phyloP scores from a whole-genome alignment of 2,329 filamentous ascomycete genomes.

The Penicillium sp. region DNA sequence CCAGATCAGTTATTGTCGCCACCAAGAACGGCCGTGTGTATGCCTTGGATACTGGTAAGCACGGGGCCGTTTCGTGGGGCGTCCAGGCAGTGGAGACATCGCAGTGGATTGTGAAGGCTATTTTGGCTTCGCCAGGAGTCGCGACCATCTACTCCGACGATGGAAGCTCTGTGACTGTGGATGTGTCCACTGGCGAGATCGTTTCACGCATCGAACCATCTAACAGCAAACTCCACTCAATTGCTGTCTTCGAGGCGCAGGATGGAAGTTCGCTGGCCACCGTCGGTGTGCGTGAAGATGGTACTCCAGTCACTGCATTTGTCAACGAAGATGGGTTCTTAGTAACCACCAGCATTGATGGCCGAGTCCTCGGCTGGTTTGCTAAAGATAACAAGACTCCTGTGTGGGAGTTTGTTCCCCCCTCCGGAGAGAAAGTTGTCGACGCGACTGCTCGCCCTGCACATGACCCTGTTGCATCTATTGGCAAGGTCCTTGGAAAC shows the following conservation, averaged over 20 bases:
- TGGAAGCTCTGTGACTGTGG: constrained; percentile 59
- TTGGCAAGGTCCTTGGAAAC: constrained; percentile 88
- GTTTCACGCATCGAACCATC: constrained; percentile 30
- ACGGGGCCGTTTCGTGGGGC: constrained; percentile 74
- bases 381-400: constrained; percentile 38
- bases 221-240: constrained; percentile 27
- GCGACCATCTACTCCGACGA: constrained; percentile 59
- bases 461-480: constrained; percentile 88
- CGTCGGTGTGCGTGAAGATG: constrained; percentile 36
- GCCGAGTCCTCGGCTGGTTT: constrained; percentile 45
- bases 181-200: constrained; percentile 44
- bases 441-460: constrained; percentile 65
- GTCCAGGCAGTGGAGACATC: constrained; percentile 60
- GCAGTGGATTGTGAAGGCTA: constrained; percentile 65
- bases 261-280: constrained; percentile 21
- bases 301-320: constrained; percentile 31
- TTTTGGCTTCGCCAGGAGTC: constrained; percentile 60
- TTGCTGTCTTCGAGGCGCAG: constrained; percentile 30
- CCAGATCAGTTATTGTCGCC: constrained; percentile 77
- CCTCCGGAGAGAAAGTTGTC: constrained; percentile 64
- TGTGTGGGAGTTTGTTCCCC: constrained; percentile 72
- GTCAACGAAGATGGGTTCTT: constrained; percentile 34
- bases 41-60: constrained; percentile 71
- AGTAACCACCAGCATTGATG: constrained; percentile 42
- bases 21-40: constrained; percentile 77